phyloP scores from a whole-genome alignment of 2,329 filamentous ascomycete species.

The Trichoderma guizhouense region DNA sequence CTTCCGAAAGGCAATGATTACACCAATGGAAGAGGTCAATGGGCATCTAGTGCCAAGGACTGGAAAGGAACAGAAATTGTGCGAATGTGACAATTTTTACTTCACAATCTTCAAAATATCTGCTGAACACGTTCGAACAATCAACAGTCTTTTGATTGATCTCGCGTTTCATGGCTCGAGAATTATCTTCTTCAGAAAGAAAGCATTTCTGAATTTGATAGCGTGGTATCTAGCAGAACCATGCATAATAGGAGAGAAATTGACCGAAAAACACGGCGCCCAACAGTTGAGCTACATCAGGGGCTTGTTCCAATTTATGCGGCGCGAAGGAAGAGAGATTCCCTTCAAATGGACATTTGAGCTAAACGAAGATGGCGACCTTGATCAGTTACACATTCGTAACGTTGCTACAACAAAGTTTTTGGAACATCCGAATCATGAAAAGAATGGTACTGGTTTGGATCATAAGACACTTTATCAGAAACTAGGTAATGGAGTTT shows the following conservation, averaged over 20 bases:
- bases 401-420: neutral
- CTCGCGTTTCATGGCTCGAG: slow-evolving; percentile 5
- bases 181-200: neutral
- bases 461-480: neutral
- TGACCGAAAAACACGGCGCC: neutral
- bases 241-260: neutral
- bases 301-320: neutral
- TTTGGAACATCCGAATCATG: neutral
- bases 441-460: neutral
- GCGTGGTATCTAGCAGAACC: neutral
- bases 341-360: neutral
- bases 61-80: neutral
- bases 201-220: neutral
- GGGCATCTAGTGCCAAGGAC: neutral
- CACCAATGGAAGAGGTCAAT: neutral
- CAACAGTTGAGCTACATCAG: neutral
- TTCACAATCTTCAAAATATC: neutral
- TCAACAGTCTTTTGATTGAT: slow-evolving; percentile 1
- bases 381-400: neutral
- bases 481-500: neutral
- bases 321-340: neutral
- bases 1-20: neutral
- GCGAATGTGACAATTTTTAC: neutral
- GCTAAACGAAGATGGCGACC: neutral
- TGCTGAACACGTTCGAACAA: neutral